These are phyloP conservation scores for Eucalyptus pauciflora DNA, from an alignment of 345 rosid species.

Conservation along the genomic window DNA sequence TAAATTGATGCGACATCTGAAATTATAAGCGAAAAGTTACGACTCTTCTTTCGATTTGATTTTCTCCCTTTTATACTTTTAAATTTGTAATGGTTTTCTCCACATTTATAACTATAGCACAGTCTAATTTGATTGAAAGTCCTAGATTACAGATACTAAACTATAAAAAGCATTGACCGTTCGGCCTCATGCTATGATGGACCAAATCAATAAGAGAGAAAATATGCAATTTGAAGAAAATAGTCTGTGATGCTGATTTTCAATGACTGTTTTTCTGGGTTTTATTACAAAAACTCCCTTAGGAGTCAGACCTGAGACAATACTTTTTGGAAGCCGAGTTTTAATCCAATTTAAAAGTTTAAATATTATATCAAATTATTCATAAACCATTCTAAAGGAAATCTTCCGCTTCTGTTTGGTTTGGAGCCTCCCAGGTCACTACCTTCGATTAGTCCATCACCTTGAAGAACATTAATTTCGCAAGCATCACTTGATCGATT, in stretches of 20 bases:
- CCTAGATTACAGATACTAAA: not conserved
- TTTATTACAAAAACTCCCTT: not conserved
- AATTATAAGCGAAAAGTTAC: not conserved
- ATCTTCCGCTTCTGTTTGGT: not conserved
- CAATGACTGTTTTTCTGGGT: not conserved
- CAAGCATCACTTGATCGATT: not conserved
- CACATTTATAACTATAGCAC: not conserved
- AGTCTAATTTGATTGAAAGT: not conserved
- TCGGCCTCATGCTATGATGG: not conserved
- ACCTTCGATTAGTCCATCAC: not conserved
- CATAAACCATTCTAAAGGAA: not conserved
- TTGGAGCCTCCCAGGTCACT: not conserved
- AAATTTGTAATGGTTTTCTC: not conserved
- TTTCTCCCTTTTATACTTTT: not conserved
- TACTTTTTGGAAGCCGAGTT: not conserved
- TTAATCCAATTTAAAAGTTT: not conserved
- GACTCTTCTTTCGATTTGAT: not conserved
- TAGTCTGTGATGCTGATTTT: not conserved
- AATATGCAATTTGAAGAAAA: not conserved
- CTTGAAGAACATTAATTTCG: not conserved
- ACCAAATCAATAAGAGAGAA: not conserved
- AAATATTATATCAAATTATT: not conserved
- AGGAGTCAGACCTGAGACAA: not conserved
- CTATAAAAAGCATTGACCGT: not conserved
- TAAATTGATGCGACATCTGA: not conserved